Base-by-base conservation (phyloP, 2,329 filamentous ascomycete genomes). In the Dothistroma septosporum region DNA sequence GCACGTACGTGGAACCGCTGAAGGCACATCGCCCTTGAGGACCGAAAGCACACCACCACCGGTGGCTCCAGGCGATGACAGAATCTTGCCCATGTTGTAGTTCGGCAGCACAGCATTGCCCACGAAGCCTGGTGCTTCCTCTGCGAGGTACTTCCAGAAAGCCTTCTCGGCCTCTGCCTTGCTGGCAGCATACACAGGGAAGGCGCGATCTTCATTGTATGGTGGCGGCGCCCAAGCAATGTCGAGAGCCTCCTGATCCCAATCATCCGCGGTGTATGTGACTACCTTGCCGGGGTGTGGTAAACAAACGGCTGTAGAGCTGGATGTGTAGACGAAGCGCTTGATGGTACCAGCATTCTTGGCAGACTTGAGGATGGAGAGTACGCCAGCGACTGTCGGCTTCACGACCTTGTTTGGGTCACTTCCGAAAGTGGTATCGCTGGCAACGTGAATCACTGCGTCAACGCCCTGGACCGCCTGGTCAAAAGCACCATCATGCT, bases 91-190 rank as follows among this genome's bases (percentile, higher is more conserved):
- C 56, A 68, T 66, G 24, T 69, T 69, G 58, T 62, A 66, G 55
- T 71, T 70, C 3, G 70, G 70, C 14, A 71, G 59, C 3, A 72
- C 64, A 6, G 76, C 69, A 57, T 82, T 80, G 19, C 79, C 73
- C 5, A 74, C 73, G 62, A 83, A 83, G 0, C 58, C 33, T 0
- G 79, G 77, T 14, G 78, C 76, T 10, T 77, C 73, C 48, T 79
- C 74, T 47, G 75, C 66, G 22, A 80, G 67, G 66, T 77, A 83
- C 46, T 76, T 76, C 78, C 79, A 82, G 12, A 79, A 68, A 7
- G 75, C 75, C 31, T 76, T 75, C 67, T 83, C 81, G 0, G 73
- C 75, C 61, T 78, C 74, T 0, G 74, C 76, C 64, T 84, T 84
- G 53, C 75, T 76, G 0, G 79, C 80, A 0, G 73, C 70, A 59